A percentile compares a stretch with the other conserved stretches of the same genome.
Conservation (phyloP, 371 early-diverging fungal species). For the Mucor saturninus region DNA sequence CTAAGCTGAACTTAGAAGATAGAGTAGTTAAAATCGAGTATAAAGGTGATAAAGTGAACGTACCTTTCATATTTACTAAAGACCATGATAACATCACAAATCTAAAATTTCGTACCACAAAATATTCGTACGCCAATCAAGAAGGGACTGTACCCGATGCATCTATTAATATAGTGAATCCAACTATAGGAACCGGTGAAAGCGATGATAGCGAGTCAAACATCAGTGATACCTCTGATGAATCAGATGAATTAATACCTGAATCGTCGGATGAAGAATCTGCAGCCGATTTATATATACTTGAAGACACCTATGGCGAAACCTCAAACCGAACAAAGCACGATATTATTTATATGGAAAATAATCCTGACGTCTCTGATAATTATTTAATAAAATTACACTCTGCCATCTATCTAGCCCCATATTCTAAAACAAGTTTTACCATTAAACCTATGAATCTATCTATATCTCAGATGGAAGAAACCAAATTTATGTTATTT, state of each 20-base stretch:
- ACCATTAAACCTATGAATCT: background rate
- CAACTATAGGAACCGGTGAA: background rate
- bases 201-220: no score
- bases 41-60: constrained; percentile 26
- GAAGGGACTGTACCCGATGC: background rate
- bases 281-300: background rate
- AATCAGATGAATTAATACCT: no score
- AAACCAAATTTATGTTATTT: background rate
- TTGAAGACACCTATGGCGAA: background rate
- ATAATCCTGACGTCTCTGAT: background rate
- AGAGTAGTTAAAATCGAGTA: background rate
- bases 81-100: background rate
- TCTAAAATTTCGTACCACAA: background rate
- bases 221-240: no score
- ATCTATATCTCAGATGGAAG: background rate
- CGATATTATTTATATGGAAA: background rate
- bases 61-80: background rate
- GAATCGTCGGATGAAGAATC: background rate
- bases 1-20: background rate
- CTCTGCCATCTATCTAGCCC: background rate
- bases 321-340: background rate
- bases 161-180: background rate
- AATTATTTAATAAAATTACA: background rate
- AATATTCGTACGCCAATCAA: background rate
- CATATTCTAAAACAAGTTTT: background rate